Percentiles rank a stretch among this genome's conserved stretches.
phyloP scores from a whole-genome alignment of 768 basidiomycete genomes.

The Wakefieldia striispora region DNA sequence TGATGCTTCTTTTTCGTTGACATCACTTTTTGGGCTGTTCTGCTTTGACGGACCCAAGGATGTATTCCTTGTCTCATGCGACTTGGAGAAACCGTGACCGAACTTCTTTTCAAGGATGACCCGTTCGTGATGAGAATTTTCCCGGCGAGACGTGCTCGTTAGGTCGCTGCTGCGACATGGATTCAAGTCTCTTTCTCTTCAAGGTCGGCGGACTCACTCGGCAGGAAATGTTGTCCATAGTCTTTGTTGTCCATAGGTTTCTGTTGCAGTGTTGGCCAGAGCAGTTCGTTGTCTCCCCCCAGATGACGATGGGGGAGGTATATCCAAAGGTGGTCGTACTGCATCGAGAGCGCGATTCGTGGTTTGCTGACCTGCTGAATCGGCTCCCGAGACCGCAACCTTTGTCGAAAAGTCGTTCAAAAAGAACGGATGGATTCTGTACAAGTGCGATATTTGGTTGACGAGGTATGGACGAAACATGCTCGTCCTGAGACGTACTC shows the following conservation, averaged over 20 bases:
- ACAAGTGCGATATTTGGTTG: constrained; percentile 1
- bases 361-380: background rate
- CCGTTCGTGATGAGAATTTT: background rate
- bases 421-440: constrained; percentile 22
- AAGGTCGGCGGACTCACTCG: constrained; percentile 11
- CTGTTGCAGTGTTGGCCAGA: background rate
- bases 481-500: constrained; percentile 16
- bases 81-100: background rate
- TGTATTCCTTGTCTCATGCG: background rate
- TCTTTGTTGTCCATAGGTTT: background rate
- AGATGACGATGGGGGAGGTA: background rate
- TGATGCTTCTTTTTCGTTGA: constrained; percentile 1
- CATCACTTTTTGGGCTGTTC: background rate
- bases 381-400: background rate
- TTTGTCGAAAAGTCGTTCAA: constrained; percentile 14
- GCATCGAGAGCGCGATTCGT: background rate
- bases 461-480: constrained; percentile 10
- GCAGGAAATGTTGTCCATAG: background rate
- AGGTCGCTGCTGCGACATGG: constrained; percentile 2
- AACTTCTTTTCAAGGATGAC: background rate
- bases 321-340: background rate
- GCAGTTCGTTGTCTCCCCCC: background rate
- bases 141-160: background rate
- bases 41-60: constrained; percentile 7
- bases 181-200: background rate